Base-by-base conservation (phyloP, 495 filamentous ascomycete species). In the Penicillium antarcticum region DNA sequence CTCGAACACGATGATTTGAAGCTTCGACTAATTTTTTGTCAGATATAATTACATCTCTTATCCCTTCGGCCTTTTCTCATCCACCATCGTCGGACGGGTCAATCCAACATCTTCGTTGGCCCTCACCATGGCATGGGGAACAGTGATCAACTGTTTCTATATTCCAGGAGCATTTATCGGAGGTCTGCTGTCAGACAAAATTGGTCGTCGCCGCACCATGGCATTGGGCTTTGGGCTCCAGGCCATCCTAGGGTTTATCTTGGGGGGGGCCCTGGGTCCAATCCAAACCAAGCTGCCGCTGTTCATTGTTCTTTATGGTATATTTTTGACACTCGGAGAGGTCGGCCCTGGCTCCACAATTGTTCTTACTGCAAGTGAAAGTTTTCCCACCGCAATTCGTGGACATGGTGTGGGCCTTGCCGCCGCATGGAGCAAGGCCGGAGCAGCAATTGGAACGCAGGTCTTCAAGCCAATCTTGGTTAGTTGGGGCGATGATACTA, bases 381-480 rank as follows among this genome's bases (percentile, higher is more conserved):
- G 87, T n/a, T 86, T 81, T 60, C 86, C 89, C 1, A 94, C 89
- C 0, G 83, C 83, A 4, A 77, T 94, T 21, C 74, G 89, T 7
- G 89, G 89, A 0, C 87, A 90, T 58, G 92, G 88, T 66, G 92
- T 92, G 58, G 87, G 86, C 24, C 74, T 92, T 23, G 88, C 88
- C 0, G 88, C 89, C 7, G 89, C 89, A 0, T 60, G 83, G 9
- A 87, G 88, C 32, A 92, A 92, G 63, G 79, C 90, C 35, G 89
- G 89, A 5, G 88, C 87, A 5, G 91, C 91, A 51, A 79, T 91
- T 33, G 89, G 89, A n/a, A 86, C 84, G 2, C 84, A 83, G 52
- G 80, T 88, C 3, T 88, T 91, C 61, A 65, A 62, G 44, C 64
- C 61, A 2, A 62, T 67, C 21, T 31, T 67, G 45, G 65, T 62